Conservation (phyloP, 352 stramenopile genomes). For the Phytopythium montanum region DNA sequence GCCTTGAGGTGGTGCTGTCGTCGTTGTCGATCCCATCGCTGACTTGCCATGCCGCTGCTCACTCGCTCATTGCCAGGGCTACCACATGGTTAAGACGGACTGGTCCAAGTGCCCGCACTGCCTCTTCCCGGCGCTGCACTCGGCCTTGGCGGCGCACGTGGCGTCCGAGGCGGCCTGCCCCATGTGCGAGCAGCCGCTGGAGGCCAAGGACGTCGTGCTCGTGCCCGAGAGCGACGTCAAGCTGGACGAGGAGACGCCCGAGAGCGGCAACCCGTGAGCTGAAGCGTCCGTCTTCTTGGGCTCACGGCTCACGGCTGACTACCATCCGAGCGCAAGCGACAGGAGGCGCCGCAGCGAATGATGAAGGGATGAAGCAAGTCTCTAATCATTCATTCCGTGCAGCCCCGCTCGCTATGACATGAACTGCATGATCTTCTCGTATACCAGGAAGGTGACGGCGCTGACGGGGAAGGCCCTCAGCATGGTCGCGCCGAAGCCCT, state of each 20-base stretch:
- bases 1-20: background rate
- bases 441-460: conserved; percentile 83
- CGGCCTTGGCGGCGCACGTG: conserved; percentile 83
- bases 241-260: conserved; percentile 25
- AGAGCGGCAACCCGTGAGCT: background rate
- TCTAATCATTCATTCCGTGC: conserved; percentile 5
- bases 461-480: conserved; percentile 80
- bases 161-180: conserved; percentile 61
- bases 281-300: background rate
- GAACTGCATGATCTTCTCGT: conserved; percentile 82
- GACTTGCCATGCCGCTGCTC: background rate
- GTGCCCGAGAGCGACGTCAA: conserved; percentile 44
- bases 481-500: conserved; percentile 78
- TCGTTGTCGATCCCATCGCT: background rate
- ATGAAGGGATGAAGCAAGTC: background rate
- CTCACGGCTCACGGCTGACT: background rate
- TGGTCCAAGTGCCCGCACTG: conserved; percentile 90
- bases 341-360: background rate
- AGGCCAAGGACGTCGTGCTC: conserved; percentile 22
- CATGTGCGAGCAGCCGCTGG: conserved; percentile 70
- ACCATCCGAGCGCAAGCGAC: background rate
- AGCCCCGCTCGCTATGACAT: conserved; percentile 37
- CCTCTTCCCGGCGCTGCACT: conserved; percentile 87
- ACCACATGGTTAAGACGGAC: conserved; percentile 93
- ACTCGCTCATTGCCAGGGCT: conserved; percentile 50